Evolutionary conservation across 176 grass and related monocot species (phyloP).

Genomic region (Phoenix dactylifera): DNA sequence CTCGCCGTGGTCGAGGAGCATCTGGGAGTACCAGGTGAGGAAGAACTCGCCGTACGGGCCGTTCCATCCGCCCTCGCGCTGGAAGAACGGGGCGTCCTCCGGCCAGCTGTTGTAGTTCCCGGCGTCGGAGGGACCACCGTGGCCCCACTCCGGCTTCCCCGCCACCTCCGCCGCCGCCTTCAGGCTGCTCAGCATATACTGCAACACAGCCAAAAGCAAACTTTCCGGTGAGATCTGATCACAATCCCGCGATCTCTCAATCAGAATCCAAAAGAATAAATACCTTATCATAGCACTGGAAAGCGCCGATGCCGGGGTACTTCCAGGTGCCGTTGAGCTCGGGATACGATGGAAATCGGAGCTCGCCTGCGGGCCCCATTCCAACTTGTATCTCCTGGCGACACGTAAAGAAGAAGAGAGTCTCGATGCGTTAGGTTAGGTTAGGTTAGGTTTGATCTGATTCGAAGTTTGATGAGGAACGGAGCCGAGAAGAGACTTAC

Average conservation of each 20-base stretch:
- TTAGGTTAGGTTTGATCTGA: too few relatives aligned
- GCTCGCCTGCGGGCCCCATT: conserved; percentile 10
- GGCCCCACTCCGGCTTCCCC: conserved; percentile 5
- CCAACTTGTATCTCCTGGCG: conserved; percentile 15
- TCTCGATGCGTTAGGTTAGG: too few relatives aligned
- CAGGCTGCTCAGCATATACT: conserved; percentile 16
- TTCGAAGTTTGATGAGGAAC: too few relatives aligned
- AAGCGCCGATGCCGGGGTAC: conserved; percentile 8
- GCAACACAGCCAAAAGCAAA: background rate
- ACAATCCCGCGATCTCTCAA: too few relatives aligned
- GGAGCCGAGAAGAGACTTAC: background rate
- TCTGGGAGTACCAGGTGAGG: conserved; percentile 19
- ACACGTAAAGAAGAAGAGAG: too few relatives aligned
- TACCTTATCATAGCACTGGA: conserved; percentile 17
- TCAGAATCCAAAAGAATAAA: background rate
- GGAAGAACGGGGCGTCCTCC: conserved; percentile 9
- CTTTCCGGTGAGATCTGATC: too few relatives aligned
- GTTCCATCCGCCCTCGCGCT: conserved; percentile 6
- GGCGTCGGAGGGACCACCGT: conserved; percentile 4
- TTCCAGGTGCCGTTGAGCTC: conserved; percentile 12
- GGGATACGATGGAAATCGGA: conserved; percentile 9
- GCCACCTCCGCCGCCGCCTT: conserved; percentile 1
- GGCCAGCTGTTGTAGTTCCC: conserved; percentile 15
- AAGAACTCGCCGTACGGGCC: conserved; percentile 15
- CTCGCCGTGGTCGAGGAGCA: conserved; percentile 12